A percentile compares a stretch with the other conserved stretches of the same genome.
Conservation (phyloP, 768 basidiomycete species). For the Mycena alexandri region DNA sequence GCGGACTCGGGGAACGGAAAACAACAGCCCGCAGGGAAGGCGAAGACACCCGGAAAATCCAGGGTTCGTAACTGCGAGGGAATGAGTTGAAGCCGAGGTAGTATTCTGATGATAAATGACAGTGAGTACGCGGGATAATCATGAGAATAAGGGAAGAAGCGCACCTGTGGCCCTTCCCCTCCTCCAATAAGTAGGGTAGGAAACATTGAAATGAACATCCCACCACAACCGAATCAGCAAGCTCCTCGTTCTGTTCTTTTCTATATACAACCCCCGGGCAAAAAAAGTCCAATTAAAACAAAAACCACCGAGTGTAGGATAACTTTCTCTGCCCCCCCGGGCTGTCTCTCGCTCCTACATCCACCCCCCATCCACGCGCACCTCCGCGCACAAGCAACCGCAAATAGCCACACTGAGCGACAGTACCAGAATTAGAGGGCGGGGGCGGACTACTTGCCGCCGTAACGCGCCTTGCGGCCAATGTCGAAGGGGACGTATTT, state of each 20-base stretch:
- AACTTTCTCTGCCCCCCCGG: constrained; percentile 10
- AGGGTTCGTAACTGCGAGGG: no score
- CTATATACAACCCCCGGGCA: constrained; percentile 19
- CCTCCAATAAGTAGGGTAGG: no score
- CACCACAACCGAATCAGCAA: not conserved
- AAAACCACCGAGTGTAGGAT: constrained; percentile 21
- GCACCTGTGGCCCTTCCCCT: no score
- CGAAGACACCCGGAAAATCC: not conserved
- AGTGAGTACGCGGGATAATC: no score
- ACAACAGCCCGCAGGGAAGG: not conserved
- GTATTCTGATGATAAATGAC: no score
- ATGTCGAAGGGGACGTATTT: constrained; percentile 97
- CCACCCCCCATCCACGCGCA: not conserved
- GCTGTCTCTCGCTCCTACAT: no score
- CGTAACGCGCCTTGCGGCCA: constrained; percentile 92
- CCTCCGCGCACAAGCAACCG: not conserved
- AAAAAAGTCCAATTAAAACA: constrained; percentile 22
- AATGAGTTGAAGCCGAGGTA: no score
- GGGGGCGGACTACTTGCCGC: constrained; percentile 59
- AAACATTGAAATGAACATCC: no score
- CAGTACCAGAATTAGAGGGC: no score
- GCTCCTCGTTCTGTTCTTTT: not conserved
- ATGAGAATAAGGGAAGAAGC: no score
- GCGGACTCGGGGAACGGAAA: not conserved
- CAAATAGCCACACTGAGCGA: no score